A percentile compares a stretch with the other conserved stretches of the same genome.
phyloP scores from a whole-genome alignment of 2,329 filamentous ascomycete genomes.

The Aaosphaeria pasadenensis region DNA sequence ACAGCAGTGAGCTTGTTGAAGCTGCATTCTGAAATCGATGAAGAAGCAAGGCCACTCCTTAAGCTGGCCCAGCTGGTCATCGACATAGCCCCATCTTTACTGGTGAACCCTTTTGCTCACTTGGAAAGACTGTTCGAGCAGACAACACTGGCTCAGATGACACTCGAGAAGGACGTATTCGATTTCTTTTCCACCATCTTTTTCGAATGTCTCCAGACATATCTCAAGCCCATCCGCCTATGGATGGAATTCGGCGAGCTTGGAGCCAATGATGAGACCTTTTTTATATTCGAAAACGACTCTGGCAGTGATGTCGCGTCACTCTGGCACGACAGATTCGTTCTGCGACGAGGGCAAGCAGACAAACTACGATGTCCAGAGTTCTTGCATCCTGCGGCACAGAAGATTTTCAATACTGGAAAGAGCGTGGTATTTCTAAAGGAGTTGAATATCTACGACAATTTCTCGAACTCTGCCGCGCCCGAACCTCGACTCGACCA shows the following conservation, averaged over 20 bases:
- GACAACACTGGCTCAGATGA: constrained; percentile 66
- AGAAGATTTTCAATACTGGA: constrained; percentile 78
- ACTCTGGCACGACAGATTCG: constrained; percentile 75
- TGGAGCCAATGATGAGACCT: constrained; percentile 61
- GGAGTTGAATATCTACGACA: constrained; percentile 58
- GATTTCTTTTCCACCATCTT: constrained; percentile 66
- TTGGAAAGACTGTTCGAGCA: constrained; percentile 75
- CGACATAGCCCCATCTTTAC: constrained; percentile 47
- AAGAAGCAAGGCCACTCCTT: constrained; percentile 54
- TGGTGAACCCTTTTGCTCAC: constrained; percentile 62
- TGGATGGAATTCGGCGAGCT: constrained; percentile 86
- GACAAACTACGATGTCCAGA: constrained; percentile 66
- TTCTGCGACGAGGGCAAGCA: constrained; percentile 59
- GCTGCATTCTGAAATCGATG: constrained; percentile 57
- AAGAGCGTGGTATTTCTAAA: constrained; percentile 87
- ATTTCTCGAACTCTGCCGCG: constrained; percentile 8
- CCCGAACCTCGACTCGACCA: constrained; percentile 50
- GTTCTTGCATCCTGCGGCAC: constrained; percentile 68
- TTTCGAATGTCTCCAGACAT: constrained; percentile 77
- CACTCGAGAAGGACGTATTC: constrained; percentile 62
- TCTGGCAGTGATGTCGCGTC: constrained; percentile 58
- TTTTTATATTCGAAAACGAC: constrained; percentile 67
- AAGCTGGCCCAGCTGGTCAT: constrained; percentile 61
- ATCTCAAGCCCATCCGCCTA: constrained; percentile 71
- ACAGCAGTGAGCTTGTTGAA: constrained; percentile 65